Evolutionary conservation across 2,329 filamentous ascomycete genomes (phyloP).

Genomic region (Chaetothyriales sp.): DNA sequence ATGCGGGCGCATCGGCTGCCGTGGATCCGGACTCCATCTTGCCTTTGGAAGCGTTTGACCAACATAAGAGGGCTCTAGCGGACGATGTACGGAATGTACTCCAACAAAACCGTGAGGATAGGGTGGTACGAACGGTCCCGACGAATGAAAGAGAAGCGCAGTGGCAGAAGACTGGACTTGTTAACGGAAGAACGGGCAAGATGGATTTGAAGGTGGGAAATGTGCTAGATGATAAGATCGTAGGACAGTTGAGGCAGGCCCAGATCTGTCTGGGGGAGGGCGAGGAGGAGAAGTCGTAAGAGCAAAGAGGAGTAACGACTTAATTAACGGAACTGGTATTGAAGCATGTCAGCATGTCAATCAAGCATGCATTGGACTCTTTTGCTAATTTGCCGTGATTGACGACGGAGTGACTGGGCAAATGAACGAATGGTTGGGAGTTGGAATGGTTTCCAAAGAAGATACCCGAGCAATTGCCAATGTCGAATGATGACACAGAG

Average conservation of each 20-base stretch:
- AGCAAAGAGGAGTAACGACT: conserved; percentile 8
- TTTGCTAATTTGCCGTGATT: too few relatives aligned
- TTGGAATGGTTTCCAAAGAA: background rate
- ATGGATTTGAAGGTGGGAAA: conserved; percentile 27
- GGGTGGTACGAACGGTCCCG: conserved; percentile 56
- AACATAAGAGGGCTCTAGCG: conserved; percentile 57
- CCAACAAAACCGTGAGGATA: conserved; percentile 9
- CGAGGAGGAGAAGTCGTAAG: conserved; percentile 19
- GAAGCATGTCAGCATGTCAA: too few relatives aligned
- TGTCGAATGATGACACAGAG: background rate
- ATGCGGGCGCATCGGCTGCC: conserved; percentile 49
- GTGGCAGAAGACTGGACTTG: conserved; percentile 29
- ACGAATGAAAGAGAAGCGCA: conserved; percentile 59
- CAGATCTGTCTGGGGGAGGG: conserved; percentile 29
- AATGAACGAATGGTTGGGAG: too few relatives aligned
- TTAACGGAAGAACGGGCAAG: background rate
- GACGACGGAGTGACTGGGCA: too few relatives aligned
- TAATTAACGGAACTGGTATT: background rate
- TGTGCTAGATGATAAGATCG: conserved; percentile 61
- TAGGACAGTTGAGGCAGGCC: conserved; percentile 51
- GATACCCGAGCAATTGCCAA: background rate
- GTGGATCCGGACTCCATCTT: conserved; percentile 51
- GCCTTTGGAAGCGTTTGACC: conserved; percentile 39
- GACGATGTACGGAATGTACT: conserved; percentile 65
- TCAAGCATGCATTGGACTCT: background rate